Percentiles rank a stretch among this genome's conserved stretches.
Evolutionary conservation across 1,284 basidiomycete species (phyloP).

Genomic region (Trichosporon sp.): DNA sequence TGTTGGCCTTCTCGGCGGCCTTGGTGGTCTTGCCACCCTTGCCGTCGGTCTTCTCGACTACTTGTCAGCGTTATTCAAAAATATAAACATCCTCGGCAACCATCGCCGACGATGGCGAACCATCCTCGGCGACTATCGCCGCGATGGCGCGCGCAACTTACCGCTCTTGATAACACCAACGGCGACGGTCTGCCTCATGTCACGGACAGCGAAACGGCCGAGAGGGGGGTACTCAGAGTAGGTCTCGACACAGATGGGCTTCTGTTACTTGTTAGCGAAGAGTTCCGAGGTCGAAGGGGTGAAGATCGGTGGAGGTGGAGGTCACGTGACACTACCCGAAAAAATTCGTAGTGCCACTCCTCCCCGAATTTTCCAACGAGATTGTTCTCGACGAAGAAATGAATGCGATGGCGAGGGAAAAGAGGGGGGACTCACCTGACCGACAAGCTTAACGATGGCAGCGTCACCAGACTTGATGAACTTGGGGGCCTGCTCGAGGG

Average conservation of each 20-base stretch:
- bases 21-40: constrained; percentile 70
- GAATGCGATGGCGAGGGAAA: neutral
- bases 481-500: constrained; percentile 74
- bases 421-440: neutral
- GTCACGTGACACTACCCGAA: neutral
- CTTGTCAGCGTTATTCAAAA: too few species aligned
- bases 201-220: constrained; percentile 88
- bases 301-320: constrained; percentile 1
- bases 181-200: constrained; percentile 97
- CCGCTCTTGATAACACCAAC: constrained; percentile 91
- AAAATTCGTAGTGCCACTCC: neutral
- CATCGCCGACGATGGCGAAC: too few species aligned
- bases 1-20: constrained; percentile 85
- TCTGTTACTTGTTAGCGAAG: constrained; percentile 58
- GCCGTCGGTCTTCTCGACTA: constrained; percentile 65
- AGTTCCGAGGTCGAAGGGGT: neutral
- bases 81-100: too few species aligned
- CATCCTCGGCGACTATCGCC: too few species aligned
- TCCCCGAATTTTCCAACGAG: neutral
- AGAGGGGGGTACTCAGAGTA: constrained; percentile 99
- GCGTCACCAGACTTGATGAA: constrained; percentile 94
- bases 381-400: neutral
- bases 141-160: too few species aligned
- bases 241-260: constrained; percentile 78
- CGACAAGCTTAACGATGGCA: constrained; percentile 94